Evolutionary conservation across 495 filamentous ascomycete species (phyloP).

Genomic region (Xylaria scruposa): DNA sequence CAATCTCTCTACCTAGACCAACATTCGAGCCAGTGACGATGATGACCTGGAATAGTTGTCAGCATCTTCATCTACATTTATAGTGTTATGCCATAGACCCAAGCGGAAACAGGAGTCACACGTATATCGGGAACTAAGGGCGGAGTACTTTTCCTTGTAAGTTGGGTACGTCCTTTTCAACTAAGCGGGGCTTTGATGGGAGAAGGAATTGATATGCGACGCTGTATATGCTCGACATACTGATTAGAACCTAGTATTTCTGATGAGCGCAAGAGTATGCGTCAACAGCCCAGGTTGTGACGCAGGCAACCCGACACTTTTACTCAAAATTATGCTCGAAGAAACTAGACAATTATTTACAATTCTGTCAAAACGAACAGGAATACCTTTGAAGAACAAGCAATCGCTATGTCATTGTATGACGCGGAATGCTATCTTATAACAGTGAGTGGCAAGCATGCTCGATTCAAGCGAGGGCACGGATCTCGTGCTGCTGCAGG

Average conservation of each 20-base stretch:
- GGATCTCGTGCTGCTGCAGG: background rate
- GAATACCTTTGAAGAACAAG: background rate
- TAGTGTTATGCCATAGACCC: background rate
- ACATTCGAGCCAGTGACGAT: constrained; percentile 59
- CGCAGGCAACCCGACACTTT: background rate
- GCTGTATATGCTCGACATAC: background rate
- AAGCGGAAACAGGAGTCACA: background rate
- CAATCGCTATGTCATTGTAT: background rate
- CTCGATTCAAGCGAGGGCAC: background rate
- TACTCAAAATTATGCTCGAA: background rate
- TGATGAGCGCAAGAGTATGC: background rate
- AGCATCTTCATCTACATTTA: background rate
- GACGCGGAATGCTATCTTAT: background rate
- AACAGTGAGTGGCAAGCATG: background rate
- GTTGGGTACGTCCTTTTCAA: constrained; percentile 27
- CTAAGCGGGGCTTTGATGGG: constrained; percentile 23
- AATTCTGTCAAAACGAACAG: background rate
- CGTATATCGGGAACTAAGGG: background rate
- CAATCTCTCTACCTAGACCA: constrained; percentile 55
- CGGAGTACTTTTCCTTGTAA: constrained; percentile 23
- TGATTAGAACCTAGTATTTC: background rate
- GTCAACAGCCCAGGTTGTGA: background rate
- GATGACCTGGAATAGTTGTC: constrained; percentile 35
- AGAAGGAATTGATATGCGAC: constrained; percentile 15
- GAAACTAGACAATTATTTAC: background rate